These are phyloP conservation scores for Yarrowia alimentaria DNA, from an alignment of 805 yeast species.

Conservation along the genomic window DNA sequence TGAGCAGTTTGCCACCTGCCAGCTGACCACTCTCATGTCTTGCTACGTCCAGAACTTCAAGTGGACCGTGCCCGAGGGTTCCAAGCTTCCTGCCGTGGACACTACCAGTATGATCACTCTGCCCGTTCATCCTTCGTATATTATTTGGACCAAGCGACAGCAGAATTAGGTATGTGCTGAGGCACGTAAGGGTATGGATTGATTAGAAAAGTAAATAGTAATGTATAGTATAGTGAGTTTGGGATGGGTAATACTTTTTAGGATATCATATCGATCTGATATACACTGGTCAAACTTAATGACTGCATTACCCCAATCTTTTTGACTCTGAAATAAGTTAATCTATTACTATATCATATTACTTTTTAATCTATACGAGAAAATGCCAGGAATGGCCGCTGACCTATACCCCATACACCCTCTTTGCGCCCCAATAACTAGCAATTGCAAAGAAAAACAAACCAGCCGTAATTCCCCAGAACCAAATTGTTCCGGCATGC, in stretches of 20 bases:
- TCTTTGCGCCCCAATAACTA: slow-evolving; percentile 32
- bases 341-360: too few species aligned
- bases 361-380: background rate
- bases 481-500: slow-evolving; percentile 61
- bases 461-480: slow-evolving; percentile 44
- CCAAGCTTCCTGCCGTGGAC: slow-evolving; percentile 52
- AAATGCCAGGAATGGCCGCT: background rate
- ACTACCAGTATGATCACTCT: slow-evolving; percentile 90
- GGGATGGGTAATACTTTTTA: too few species aligned
- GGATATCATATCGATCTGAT: too few species aligned
- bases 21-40: slow-evolving; percentile 79
- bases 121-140: slow-evolving; percentile 63
- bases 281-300: too few species aligned
- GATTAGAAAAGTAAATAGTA: too few species aligned
- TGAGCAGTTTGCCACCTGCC: slow-evolving; percentile 95
- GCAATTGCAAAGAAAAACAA: slow-evolving; percentile 39
- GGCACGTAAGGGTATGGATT: slow-evolving; percentile 30
- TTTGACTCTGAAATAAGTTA: too few species aligned
- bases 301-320: too few species aligned
- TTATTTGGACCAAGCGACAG: slow-evolving; percentile 35
- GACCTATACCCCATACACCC: slow-evolving; percentile 25
- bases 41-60: slow-evolving; percentile 71
- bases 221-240: too few species aligned
- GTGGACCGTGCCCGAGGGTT: slow-evolving; percentile 65
- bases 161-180: slow-evolving; percentile 3